Base-by-base conservation (phyloP, 2,329 filamentous ascomycete species). In the Diaporthe sp. region DNA sequence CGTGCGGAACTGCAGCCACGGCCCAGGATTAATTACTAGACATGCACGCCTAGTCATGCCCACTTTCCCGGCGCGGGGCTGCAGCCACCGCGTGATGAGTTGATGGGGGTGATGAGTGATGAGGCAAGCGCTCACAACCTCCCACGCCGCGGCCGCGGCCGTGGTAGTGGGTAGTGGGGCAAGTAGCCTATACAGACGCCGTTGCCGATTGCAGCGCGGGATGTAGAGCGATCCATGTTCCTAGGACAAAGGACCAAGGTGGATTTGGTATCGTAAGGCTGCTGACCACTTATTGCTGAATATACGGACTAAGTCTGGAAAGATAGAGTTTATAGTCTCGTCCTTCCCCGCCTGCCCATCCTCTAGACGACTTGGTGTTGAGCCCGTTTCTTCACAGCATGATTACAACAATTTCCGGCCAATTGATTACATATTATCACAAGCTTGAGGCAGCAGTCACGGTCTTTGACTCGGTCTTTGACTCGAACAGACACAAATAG, bases 141-240 rank as follows among this genome's bases (percentile, higher is more conserved):
- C 34, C 65, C 49, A 39, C 49, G 49, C 65, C 22, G 34, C 13
- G 22, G 46, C 65, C 13, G n/a, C 13, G n/a, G 46, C 59, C 25
- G n/a, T 15, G 65, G 34, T 13, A 39, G 49, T 55, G 65, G 46
- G 46, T 4, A n/a, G 49, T 69, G 49, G 44, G 62, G 65, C 25
- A 17, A 8, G 65, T 37, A 25, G 13, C 22, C 22, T 25, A 19
- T 37, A 17, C 46, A 69, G 49, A 69, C 65, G 65, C 46, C 34
- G 34, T 69, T 28, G 65, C 65, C 65, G 49, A 37, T 19, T 55
- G 65, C 65, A 69, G 65, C 65, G 49, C 34, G 49, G 65, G 65
- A 10, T 42, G 65, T 3, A 42, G n/a, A 39, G 31, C 12, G 22
- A 34, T 22, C 12, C 44, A 22, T 65, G 42, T 51, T 51, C 19